These are phyloP conservation scores for Calvatia gigantea DNA, from an alignment of 768 basidiomycete genomes.

Conservation along the genomic window DNA sequence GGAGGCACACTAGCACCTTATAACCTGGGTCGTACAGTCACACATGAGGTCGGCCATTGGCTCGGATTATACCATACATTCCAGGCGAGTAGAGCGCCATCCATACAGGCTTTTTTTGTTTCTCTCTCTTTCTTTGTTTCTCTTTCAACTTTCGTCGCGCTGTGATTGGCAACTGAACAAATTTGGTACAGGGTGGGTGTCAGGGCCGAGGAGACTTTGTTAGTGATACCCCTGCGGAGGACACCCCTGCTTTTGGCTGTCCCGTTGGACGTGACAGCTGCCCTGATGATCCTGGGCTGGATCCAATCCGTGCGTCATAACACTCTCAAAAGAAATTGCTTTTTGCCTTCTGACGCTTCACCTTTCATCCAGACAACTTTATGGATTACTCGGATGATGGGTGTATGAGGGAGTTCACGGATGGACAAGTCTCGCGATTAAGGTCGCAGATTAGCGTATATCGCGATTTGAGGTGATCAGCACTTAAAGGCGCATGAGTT, in stretches of 20 bases:
- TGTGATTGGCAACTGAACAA: slow-evolving; percentile 23
- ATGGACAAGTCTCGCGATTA: slow-evolving; percentile 21
- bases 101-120: background rate
- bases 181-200: slow-evolving; percentile 34
- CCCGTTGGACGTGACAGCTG: slow-evolving; percentile 28
- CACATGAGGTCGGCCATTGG: slow-evolving; percentile 58
- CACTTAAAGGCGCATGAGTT: too few relatives aligned
- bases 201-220: slow-evolving; percentile 33
- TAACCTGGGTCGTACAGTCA: slow-evolving; percentile 44
- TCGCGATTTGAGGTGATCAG: slow-evolving; percentile 8
- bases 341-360: background rate
- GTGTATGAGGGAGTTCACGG: slow-evolving; percentile 32
- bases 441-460: slow-evolving; percentile 6
- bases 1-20: slow-evolving; percentile 32
- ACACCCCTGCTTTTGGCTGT: slow-evolving; percentile 26
- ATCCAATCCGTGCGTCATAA: slow-evolving; percentile 27
- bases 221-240: slow-evolving; percentile 33
- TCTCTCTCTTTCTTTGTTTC: background rate
- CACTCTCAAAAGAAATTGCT: background rate
- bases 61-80: slow-evolving; percentile 56
- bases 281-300: slow-evolving; percentile 26
- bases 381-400: slow-evolving; percentile 34
- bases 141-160: background rate
- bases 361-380: slow-evolving; percentile 20
- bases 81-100: slow-evolving; percentile 27